Evolutionary conservation across 805 yeast genomes (phyloP).

Genomic region (Wickerhamomyces queroliae): DNA sequence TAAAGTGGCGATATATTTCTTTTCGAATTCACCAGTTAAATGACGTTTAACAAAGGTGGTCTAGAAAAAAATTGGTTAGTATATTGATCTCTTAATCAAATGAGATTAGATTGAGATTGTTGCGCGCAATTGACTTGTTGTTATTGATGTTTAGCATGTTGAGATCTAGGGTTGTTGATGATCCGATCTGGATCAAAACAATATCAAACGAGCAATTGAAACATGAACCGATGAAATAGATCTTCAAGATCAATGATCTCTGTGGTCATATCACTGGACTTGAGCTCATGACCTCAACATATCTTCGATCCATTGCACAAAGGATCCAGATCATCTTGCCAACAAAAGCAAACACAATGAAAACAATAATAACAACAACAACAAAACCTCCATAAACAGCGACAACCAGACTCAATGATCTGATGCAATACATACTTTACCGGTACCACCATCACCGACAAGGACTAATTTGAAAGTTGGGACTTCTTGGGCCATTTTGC

Average conservation of each 20-base stretch:
- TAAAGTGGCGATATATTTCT: constrained; percentile 96
- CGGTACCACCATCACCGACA: constrained; percentile 99
- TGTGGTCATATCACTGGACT: too few relatives aligned
- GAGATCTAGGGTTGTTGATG: too few relatives aligned
- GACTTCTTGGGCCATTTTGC: constrained; percentile 63
- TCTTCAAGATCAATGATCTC: too few relatives aligned
- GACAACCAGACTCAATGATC: background rate
- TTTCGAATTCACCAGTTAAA: constrained; percentile 98
- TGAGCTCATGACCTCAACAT: too few relatives aligned
- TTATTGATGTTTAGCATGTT: too few relatives aligned
- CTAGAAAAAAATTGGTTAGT: constrained; percentile 24
- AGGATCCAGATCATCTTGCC: too few relatives aligned
- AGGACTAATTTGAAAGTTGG: constrained; percentile 97
- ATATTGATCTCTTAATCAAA: background rate
- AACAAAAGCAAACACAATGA: constrained; percentile 3
- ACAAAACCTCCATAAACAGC: background rate
- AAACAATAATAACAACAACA: background rate
- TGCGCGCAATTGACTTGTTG: too few relatives aligned
- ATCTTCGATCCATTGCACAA: too few relatives aligned
- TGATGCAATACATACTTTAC: constrained; percentile 61
- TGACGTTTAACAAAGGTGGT: constrained; percentile 99
- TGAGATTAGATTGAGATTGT: too few relatives aligned
- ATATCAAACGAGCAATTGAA: too few relatives aligned
- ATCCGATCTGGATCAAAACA: too few relatives aligned
- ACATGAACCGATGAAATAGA: too few relatives aligned